phyloP scores from a whole-genome alignment of 352 stramenopile genomes.

The Nothophytophthora sp. region DNA sequence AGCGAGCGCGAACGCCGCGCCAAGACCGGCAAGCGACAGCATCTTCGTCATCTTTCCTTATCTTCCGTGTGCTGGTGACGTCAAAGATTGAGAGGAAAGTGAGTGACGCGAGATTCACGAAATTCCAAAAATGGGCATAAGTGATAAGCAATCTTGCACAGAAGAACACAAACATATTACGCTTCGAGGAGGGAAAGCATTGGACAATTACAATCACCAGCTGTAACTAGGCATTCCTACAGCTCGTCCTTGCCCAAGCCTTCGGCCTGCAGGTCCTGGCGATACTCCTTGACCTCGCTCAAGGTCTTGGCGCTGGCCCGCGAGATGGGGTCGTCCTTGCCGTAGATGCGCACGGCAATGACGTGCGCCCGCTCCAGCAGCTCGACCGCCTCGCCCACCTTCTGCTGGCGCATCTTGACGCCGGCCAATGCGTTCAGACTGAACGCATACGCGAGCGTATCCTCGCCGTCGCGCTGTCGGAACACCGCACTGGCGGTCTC shows the following conservation, averaged over 20 bases:
- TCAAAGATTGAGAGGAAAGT: too few relatives aligned
- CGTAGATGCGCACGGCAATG: constrained; percentile 73
- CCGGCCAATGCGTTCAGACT: constrained; percentile 80
- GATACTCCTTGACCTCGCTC: constrained; percentile 56
- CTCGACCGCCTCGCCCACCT: constrained; percentile 55
- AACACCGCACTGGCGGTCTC: constrained; percentile 60
- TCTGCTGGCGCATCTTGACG: constrained; percentile 68
- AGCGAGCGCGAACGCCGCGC: constrained; percentile 8
- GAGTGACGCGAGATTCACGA: too few relatives aligned
- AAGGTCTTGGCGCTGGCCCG: constrained; percentile 64
- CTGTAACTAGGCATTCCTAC: too few relatives aligned
- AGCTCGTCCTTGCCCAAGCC: constrained; percentile 32
- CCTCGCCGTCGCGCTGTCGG: constrained; percentile 60
- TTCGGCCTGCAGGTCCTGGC: constrained; percentile 37
- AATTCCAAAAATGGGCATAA: too few relatives aligned
- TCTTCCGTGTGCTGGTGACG: too few relatives aligned
- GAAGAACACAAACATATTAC: too few relatives aligned
- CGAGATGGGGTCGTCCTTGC: constrained; percentile 62
- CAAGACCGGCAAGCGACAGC: constrained; percentile 3
- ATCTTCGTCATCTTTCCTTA: constrained; percentile 19
- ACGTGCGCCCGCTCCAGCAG: constrained; percentile 65
- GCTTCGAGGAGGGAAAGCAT: too few relatives aligned
- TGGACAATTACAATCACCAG: too few relatives aligned
- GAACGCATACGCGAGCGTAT: constrained; percentile 74
- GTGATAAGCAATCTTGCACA: too few relatives aligned